phyloP scores from a whole-genome alignment of 1,284 basidiomycete genomes.

The Erythrobasidium hasegawianum region DNA sequence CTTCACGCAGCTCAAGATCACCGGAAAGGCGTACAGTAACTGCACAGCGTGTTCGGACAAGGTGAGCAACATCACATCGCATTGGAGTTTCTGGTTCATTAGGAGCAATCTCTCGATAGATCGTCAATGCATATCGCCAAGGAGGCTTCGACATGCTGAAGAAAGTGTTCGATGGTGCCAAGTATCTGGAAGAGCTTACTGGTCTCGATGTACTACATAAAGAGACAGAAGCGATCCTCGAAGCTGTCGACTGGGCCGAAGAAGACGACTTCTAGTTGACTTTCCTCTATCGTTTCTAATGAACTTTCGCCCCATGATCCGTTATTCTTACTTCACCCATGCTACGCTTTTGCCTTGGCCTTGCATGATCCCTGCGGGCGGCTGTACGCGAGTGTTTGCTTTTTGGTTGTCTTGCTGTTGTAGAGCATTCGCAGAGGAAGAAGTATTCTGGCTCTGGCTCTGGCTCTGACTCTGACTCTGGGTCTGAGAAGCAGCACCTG shows the following conservation, averaged over 20 bases:
- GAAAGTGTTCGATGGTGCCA: conserved; percentile 76
- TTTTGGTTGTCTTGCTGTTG: neutral
- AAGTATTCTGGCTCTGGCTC: neutral
- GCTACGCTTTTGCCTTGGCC: neutral
- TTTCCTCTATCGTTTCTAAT: too few relatives aligned
- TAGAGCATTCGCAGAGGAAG: too few relatives aligned
- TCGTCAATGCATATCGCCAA: conserved; percentile 68
- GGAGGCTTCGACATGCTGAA: conserved; percentile 75
- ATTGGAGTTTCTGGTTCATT: too few relatives aligned
- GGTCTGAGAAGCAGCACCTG: neutral
- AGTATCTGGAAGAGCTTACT: conserved; percentile 75
- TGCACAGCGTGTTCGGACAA: conserved; percentile 87
- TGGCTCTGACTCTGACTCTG: neutral
- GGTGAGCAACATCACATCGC: too few relatives aligned
- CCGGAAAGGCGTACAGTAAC: conserved; percentile 76
- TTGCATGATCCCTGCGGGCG: neutral
- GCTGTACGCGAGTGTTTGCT: neutral
- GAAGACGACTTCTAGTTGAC: conserved; percentile 52
- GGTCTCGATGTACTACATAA: conserved; percentile 78
- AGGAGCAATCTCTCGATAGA: conserved; percentile 52
- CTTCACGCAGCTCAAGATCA: conserved; percentile 77
- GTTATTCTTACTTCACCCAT: neutral
- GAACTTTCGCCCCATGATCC: too few relatives aligned
- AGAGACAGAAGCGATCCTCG: conserved; percentile 66
- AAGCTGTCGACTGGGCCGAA: conserved; percentile 68